Evolutionary conservation across 306 rosid species (phyloP), one percentile per base, ranked within the genome.

Genomic region (Rosa multiflora): DNA sequence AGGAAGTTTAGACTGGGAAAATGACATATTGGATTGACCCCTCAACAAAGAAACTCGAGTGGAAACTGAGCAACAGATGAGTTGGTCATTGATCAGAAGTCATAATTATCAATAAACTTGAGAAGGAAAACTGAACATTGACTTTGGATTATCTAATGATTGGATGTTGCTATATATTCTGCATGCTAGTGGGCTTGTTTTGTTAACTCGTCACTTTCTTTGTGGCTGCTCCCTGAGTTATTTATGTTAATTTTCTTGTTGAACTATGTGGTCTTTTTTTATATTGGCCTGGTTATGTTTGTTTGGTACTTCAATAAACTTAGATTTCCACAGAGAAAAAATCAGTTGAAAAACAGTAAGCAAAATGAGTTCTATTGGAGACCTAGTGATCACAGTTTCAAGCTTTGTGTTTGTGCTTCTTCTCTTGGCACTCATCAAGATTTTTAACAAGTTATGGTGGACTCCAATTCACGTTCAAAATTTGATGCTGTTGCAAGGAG

Each of bases 371-470:
- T 15, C 26, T 9, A 14, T 14, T 0, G n/a, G 66, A 64, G 40
- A 66, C 6, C 23, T 39, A 6, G 23, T 67, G 23, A 8, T 78
- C 18, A 5, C 15, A 17, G 3, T 42, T 18, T 55, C 35, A 40
- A 53, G 78, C 78, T 74, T 56, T 55, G 12, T 55, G 9, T 74
- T 35, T 40, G 17, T 55, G 20, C 39, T 26, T 21, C 37, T 74
- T 32, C 44, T 20, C 29, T 39, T 74, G 20, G 53, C 14, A 37
- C 32, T 52, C 23, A 43, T 67, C 40, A 56, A 53, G 76, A n/a
- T 81, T 10, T 3, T 82, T 20, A 37, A 5, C 40, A 78, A 74
- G 43, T 55, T 78, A 52, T 84, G 87, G 87, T 84, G 82, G 84
- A 76, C 42, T 26, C 84, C 87, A 23, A 84, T 9, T 48, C 75